Evolutionary conservation across 1,139 yeast species (phyloP).

Genomic region (Suhomyces anneliseae): DNA sequence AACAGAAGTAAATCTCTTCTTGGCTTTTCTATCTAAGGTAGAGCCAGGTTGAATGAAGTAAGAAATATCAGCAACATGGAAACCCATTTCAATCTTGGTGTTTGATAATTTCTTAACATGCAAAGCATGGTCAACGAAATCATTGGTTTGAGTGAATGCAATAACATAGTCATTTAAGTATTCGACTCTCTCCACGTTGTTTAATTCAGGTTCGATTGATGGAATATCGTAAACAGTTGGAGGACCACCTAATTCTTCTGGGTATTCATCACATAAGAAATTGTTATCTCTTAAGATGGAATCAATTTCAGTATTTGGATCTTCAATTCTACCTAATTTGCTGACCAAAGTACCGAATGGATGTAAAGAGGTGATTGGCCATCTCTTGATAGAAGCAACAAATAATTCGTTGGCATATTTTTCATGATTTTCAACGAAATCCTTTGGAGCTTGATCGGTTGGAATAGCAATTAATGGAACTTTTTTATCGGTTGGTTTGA

Average conservation of each 20-base stretch:
- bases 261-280: slow-evolving; percentile 84
- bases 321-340: slow-evolving; percentile 80
- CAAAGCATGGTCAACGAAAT: slow-evolving; percentile 71
- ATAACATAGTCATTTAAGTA: slow-evolving; percentile 64
- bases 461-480: slow-evolving; percentile 98
- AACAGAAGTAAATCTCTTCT: slow-evolving; percentile 87
- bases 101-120: slow-evolving; percentile 65
- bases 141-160: slow-evolving; percentile 64
- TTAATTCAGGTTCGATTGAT: slow-evolving; percentile 34
- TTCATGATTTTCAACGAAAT: slow-evolving; percentile 90
- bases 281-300: slow-evolving; percentile 91
- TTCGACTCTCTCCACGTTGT: slow-evolving; percentile 48
- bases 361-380: slow-evolving; percentile 98
- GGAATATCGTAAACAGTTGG: slow-evolving; percentile 41
- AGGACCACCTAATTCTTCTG: slow-evolving; percentile 37
- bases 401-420: slow-evolving; percentile 77
- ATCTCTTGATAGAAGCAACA: slow-evolving; percentile 93
- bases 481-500: slow-evolving; percentile 95
- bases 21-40: slow-evolving; percentile 81
- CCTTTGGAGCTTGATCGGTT: slow-evolving; percentile 95
- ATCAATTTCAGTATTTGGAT: slow-evolving; percentile 76
- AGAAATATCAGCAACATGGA: slow-evolving; percentile 81
- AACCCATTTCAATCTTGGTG: slow-evolving; percentile 67
- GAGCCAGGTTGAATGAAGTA: slow-evolving; percentile 72
- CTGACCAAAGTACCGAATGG: slow-evolving; percentile 95